Evolutionary conservation across 805 yeast species (phyloP).

Genomic region (Candida chauliodis): DNA sequence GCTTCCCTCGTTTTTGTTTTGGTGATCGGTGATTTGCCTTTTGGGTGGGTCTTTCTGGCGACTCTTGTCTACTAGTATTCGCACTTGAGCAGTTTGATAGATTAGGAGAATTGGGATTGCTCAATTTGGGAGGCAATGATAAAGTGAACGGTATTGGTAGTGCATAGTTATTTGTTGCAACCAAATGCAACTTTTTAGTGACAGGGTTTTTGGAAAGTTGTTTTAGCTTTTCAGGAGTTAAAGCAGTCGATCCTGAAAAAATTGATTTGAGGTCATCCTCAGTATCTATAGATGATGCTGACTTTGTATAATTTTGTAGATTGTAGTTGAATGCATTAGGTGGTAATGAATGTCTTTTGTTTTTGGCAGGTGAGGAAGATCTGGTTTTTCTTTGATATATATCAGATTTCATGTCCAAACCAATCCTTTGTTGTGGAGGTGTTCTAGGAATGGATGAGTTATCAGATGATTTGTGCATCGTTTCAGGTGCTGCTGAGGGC

Average conservation of each 20-base stretch:
- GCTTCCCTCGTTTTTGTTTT: conserved; percentile 12
- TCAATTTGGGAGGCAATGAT: conserved; percentile 38
- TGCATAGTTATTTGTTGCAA: conserved; percentile 21
- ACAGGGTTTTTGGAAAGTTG: conserved; percentile 32
- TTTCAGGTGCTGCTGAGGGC: neutral
- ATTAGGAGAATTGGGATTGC: conserved; percentile 25
- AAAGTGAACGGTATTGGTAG: conserved; percentile 44
- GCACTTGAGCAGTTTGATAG: conserved; percentile 13
- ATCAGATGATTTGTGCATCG: conserved; percentile 14
- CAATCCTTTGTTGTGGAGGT: neutral
- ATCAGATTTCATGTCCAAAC: neutral
- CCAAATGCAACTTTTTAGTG: conserved; percentile 34
- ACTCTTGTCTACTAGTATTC: conserved; percentile 9
- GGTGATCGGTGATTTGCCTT: neutral
- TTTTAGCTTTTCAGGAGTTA: conserved; percentile 22
- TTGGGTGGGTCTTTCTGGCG: conserved; percentile 11
- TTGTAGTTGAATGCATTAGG: neutral
- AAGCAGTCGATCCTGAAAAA: conserved; percentile 11
- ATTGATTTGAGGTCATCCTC: conserved; percentile 25
- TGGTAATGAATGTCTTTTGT: conserved; percentile 15
- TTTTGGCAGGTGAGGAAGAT: conserved; percentile 34
- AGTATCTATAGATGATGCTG: conserved; percentile 12
- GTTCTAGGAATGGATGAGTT: neutral
- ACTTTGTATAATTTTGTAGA: neutral
- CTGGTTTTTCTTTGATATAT: conserved; percentile 23